Conservation (phyloP, 768 basidiomycete species). For the Boletus subparvulus region DNA sequence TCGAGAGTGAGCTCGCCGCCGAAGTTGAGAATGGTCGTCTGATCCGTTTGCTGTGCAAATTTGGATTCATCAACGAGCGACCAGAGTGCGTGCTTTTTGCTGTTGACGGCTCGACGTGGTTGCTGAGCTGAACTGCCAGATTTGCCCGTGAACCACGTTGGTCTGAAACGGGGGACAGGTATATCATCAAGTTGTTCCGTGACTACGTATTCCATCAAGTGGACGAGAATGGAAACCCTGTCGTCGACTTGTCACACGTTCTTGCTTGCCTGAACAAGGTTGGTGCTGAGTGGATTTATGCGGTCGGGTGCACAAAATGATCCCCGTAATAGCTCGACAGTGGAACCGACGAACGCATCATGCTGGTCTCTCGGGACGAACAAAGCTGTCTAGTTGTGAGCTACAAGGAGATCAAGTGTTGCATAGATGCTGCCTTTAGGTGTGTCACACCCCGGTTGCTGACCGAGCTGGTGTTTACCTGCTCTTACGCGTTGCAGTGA, state of each 20-base stretch:
- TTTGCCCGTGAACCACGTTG: slow-evolving; percentile 95
- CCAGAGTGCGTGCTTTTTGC: slow-evolving; percentile 71
- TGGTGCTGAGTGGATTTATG: slow-evolving; percentile 15
- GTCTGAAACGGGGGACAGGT: slow-evolving; percentile 98
- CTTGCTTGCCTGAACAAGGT: slow-evolving; percentile 93
- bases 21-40: slow-evolving; percentile 95
- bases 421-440: slow-evolving; percentile 83
- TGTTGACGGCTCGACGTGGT: not conserved
- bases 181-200: slow-evolving; percentile 96
- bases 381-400: slow-evolving; percentile 93
- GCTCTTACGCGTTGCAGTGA: slow-evolving; percentile 39
- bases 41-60: slow-evolving; percentile 85
- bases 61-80: slow-evolving; percentile 99
- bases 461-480: not conserved
- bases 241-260: slow-evolving; percentile 89
- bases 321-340: slow-evolving; percentile 69
- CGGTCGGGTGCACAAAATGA: not conserved
- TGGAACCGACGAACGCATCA: slow-evolving; percentile 90
- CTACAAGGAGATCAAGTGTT: slow-evolving; percentile 87
- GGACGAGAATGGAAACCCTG: slow-evolving; percentile 84
- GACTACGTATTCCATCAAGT: slow-evolving; percentile 99
- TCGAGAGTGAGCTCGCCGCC: slow-evolving; percentile 80
- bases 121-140: slow-evolving; percentile 41
- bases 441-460: slow-evolving; percentile 35
- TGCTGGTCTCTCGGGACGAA: slow-evolving; percentile 94